Evolutionary conservation across 495 filamentous ascomycete genomes (phyloP).

Genomic region (Tuber melanosporum): DNA sequence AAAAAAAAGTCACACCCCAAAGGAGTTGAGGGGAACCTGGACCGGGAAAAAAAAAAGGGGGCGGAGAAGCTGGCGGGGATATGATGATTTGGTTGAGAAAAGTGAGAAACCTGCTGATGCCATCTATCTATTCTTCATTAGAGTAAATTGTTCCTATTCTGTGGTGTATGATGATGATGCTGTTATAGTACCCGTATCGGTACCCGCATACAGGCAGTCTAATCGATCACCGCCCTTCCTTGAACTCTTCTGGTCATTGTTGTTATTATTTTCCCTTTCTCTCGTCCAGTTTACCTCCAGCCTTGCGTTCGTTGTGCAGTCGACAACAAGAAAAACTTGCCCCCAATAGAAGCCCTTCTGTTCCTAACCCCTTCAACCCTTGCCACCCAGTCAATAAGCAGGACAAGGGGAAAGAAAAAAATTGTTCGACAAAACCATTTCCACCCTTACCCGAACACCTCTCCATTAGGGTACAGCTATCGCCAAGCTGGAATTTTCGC

Average conservation of each 20-base stretch:
- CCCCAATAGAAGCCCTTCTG: background rate
- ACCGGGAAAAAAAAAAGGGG: background rate
- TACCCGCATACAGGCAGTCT: background rate
- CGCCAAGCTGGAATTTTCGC: slow-evolving; percentile 27
- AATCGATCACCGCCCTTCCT: background rate
- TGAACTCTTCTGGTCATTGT: background rate
- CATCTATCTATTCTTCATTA: background rate
- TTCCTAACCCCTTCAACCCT: background rate
- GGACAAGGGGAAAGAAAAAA: slow-evolving; percentile 7
- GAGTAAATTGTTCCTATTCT: background rate
- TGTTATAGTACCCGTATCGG: background rate
- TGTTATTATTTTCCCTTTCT: background rate
- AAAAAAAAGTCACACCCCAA: background rate
- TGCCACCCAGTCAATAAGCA: background rate
- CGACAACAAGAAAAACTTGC: background rate
- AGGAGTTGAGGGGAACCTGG: background rate
- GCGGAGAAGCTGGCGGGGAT: background rate
- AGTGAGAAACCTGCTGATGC: background rate
- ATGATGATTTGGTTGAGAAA: background rate
- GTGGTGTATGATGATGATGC: background rate
- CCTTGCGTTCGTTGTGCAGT: background rate
- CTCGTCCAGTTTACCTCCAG: background rate
- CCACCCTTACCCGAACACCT: background rate
- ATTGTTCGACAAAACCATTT: slow-evolving; percentile 3
- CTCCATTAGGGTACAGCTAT: slow-evolving; percentile 10